Percentiles rank a stretch among this genome's conserved stretches.
phyloP scores from a whole-genome alignment of 768 basidiomycete genomes.

The Calocybe cyanea region DNA sequence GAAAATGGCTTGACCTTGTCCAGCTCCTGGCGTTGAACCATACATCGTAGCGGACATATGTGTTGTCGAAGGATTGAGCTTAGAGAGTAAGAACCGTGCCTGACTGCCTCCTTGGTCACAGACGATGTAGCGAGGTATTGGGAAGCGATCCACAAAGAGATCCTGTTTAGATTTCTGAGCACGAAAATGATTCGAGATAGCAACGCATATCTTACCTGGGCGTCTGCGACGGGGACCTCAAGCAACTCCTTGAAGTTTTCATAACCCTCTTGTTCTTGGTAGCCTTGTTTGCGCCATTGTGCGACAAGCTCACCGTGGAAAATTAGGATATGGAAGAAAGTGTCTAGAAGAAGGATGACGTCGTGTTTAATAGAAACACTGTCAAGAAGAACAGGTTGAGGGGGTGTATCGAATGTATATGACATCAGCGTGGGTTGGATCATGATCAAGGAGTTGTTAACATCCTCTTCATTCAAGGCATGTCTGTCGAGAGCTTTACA shows the following conservation, averaged over 20 bases:
- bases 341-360: constrained; percentile 93
- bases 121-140: constrained; percentile 96
- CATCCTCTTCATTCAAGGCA: constrained; percentile 93
- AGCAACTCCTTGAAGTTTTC: constrained; percentile 97
- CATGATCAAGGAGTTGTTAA: constrained; percentile 99
- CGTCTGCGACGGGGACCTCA: constrained; percentile 82
- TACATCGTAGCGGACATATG: constrained; percentile 94
- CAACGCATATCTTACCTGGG: constrained; percentile 52
- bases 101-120: constrained; percentile 97
- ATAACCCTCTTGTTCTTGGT: constrained; percentile 98
- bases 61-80: constrained; percentile 96
- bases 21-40: constrained; percentile 64
- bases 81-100: constrained; percentile 95
- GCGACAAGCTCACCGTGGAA: constrained; percentile 98
- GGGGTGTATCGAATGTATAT: constrained; percentile 87
- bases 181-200: background rate
- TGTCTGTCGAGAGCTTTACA: constrained; percentile 48
- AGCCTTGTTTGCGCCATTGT: constrained; percentile 96
- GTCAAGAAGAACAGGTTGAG: constrained; percentile 94
- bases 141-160: constrained; percentile 91
- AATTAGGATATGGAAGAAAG: constrained; percentile 99
- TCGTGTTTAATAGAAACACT: constrained; percentile 97
- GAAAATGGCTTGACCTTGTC: constrained; percentile 88
- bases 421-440: constrained; percentile 99
- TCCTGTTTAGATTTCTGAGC: constrained; percentile 46